Conservation (phyloP, 257 asterid species). For the Echium plantagineum region DNA sequence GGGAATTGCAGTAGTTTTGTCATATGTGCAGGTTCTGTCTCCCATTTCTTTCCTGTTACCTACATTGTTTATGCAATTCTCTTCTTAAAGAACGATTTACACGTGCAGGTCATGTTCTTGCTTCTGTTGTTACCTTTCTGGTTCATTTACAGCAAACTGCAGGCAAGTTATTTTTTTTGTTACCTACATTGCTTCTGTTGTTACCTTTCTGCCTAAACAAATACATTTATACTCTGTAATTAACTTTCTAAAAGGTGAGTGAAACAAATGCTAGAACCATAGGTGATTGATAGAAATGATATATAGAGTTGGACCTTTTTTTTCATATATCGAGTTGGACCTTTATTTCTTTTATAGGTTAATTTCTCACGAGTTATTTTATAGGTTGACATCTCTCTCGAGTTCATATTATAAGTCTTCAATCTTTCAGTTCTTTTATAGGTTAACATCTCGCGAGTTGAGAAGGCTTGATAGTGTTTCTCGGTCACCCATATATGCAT, state of each 20-base stretch:
- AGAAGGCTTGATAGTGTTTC: constrained; percentile 96
- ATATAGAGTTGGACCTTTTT: too few relatives aligned
- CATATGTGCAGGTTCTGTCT: constrained; percentile 60
- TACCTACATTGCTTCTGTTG: too few relatives aligned
- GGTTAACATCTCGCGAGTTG: constrained; percentile 91
- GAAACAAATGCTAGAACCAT: too few relatives aligned
- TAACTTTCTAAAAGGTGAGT: too few relatives aligned
- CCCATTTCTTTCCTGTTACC: constrained; percentile 3
- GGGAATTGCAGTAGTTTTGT: constrained; percentile 68
- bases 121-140: constrained; percentile 73
- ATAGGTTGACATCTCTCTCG: too few relatives aligned
- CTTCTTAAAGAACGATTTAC: constrained; percentile 6
- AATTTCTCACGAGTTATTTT: constrained; percentile 5
- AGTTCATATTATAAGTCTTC: too few relatives aligned
- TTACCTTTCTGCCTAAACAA: too few relatives aligned
- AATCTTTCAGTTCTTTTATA: constrained; percentile 70
- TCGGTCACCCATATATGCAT: constrained; percentile 91
- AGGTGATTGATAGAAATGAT: too few relatives aligned
- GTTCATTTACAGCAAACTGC: constrained; percentile 70
- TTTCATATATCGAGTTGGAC: too few relatives aligned
- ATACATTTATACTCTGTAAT: too few relatives aligned
- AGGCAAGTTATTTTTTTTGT: constrained; percentile 41
- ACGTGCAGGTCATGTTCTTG: constrained; percentile 61
- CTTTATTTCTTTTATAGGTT: too few relatives aligned
- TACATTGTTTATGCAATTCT: background rate